These are phyloP conservation scores for Suhomyces choctaworum DNA, from an alignment of 1,139 yeast species.

Conservation along the genomic window DNA sequence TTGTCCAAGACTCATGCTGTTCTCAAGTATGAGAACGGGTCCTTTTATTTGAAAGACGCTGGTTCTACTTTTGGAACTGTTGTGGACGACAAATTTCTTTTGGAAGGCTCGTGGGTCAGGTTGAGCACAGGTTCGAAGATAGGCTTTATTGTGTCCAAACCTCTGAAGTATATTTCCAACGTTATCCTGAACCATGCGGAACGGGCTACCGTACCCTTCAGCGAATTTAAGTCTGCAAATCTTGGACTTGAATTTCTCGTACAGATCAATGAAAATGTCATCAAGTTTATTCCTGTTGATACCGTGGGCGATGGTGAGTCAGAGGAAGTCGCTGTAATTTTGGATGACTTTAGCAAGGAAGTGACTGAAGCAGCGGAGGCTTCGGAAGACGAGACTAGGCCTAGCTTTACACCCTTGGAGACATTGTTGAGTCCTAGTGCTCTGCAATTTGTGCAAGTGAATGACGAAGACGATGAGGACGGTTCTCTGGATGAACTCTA, in stretches of 20 bases:
- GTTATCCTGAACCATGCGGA: slow-evolving; percentile 16
- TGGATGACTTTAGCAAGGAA: slow-evolving; percentile 8
- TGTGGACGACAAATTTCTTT: slow-evolving; percentile 28
- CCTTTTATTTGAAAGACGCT: slow-evolving; percentile 30
- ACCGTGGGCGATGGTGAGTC: slow-evolving; percentile 1
- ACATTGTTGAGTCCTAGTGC: too few species aligned
- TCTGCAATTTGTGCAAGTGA: too few species aligned
- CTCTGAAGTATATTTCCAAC: slow-evolving; percentile 24
- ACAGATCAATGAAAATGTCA: slow-evolving; percentile 10
- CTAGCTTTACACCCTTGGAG: too few species aligned
- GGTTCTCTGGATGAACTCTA: slow-evolving; percentile 7
- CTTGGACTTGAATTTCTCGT: slow-evolving; percentile 28
- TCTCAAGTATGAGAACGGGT: slow-evolving; percentile 17
- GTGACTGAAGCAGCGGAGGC: slow-evolving; percentile 8
- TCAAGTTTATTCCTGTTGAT: slow-evolving; percentile 15
- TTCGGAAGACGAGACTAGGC: slow-evolving; percentile 9
- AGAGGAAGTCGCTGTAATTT: neutral
- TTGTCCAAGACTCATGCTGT: slow-evolving; percentile 37
- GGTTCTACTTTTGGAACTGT: slow-evolving; percentile 46
- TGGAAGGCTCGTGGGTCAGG: slow-evolving; percentile 21
- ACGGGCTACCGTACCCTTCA: slow-evolving; percentile 20
- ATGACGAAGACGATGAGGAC: slow-evolving; percentile 12
- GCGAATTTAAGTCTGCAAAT: slow-evolving; percentile 26
- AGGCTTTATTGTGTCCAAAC: slow-evolving; percentile 36
- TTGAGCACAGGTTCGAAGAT: slow-evolving; percentile 28